phyloP scores from a whole-genome alignment of 805 yeast genomes.

The Saccharomycopsis sp. region DNA sequence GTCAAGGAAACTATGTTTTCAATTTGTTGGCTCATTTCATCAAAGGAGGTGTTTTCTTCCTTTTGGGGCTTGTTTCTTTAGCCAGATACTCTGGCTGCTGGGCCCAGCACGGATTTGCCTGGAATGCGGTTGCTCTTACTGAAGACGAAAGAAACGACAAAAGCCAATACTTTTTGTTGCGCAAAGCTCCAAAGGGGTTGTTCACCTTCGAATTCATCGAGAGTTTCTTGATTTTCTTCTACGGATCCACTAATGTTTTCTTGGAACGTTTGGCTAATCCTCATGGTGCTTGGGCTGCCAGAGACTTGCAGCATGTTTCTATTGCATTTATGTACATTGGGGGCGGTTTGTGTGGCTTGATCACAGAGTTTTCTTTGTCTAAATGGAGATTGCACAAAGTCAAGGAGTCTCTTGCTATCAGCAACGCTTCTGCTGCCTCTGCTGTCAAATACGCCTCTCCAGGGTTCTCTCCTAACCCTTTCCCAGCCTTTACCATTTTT shows the following conservation, averaged over 20 bases:
- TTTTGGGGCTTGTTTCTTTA: conserved; percentile 70
- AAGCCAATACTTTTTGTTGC: conserved; percentile 22
- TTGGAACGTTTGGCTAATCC: conserved; percentile 77
- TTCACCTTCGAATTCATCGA: conserved; percentile 84
- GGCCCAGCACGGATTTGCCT: conserved; percentile 74
- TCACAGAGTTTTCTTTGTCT: conserved; percentile 62
- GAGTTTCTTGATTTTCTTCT: conserved; percentile 70
- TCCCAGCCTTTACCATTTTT: conserved; percentile 86
- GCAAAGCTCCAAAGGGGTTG: conserved; percentile 33
- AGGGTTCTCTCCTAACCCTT: conserved; percentile 87
- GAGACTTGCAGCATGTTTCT: conserved; percentile 83
- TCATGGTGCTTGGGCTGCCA: conserved; percentile 83
- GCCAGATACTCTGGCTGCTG: conserved; percentile 86
- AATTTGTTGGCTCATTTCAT: conserved; percentile 90
- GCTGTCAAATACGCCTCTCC: conserved; percentile 34
- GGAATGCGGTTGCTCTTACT: conserved; percentile 47
- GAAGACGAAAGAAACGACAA: conserved; percentile 23
- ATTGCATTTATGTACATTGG: conserved; percentile 91
- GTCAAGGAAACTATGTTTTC: conserved; percentile 60
- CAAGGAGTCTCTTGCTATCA: conserved; percentile 20
- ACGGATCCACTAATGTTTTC: conserved; percentile 85
- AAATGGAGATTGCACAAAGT: conserved; percentile 51
- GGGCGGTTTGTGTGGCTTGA: conserved; percentile 83
- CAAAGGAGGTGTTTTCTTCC: conserved; percentile 85
- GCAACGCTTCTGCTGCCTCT: conserved; percentile 21